Percentiles rank a stretch among this genome's conserved stretches.
phyloP scores from a whole-genome alignment of 148 eudicot species.

The Heliamphora exappendiculata region DNA sequence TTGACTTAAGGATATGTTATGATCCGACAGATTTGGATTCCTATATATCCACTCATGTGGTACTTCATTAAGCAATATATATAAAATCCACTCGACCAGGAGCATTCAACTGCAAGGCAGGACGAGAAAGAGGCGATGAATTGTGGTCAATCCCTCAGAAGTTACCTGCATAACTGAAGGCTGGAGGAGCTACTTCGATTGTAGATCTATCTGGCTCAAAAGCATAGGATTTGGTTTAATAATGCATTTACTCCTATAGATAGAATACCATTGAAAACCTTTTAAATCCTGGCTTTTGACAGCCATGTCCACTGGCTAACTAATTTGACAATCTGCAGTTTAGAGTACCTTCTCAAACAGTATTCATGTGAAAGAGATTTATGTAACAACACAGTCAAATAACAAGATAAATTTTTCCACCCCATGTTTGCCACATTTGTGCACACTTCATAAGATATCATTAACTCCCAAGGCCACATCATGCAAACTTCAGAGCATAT shows the following conservation, averaged over 20 bases:
- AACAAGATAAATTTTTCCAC: background rate
- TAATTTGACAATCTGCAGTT: slow-evolving; percentile 1
- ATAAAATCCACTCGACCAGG: too few species aligned
- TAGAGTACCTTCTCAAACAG: background rate
- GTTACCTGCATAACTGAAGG: too few species aligned
- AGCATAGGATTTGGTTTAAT: background rate
- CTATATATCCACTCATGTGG: too few species aligned
- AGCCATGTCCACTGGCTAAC: background rate
- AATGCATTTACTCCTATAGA: background rate
- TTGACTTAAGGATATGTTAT: background rate
- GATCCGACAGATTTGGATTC: too few species aligned
- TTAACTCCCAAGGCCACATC: background rate
- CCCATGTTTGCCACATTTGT: background rate
- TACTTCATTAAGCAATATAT: too few species aligned
- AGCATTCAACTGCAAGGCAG: too few species aligned
- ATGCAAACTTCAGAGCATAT: background rate
- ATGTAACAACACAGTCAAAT: background rate
- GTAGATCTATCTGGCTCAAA: too few species aligned
- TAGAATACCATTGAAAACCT: background rate
- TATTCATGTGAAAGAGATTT: background rate
- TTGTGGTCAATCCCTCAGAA: too few species aligned
- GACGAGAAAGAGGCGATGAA: too few species aligned
- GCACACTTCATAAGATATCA: background rate
- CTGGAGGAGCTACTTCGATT: too few species aligned
- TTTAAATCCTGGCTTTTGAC: background rate